These are phyloP conservation scores for Neonectria magnoliae DNA, from an alignment of 2,329 filamentous ascomycete genomes.

Conservation along the genomic window DNA sequence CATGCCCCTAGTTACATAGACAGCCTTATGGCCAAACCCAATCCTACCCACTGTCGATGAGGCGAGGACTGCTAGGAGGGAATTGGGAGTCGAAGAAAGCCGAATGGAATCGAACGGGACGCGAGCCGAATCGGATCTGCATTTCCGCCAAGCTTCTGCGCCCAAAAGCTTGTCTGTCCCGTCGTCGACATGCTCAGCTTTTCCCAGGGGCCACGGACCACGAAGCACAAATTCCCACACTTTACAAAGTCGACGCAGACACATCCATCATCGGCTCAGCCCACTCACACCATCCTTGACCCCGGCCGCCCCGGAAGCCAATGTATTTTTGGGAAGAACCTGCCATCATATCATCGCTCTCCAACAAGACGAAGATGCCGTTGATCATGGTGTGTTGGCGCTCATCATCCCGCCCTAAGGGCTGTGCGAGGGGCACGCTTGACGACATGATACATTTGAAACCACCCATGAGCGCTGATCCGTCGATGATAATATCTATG, in stretches of 20 bases:
- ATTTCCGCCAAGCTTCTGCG: constrained; percentile 33
- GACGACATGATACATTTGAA: background rate
- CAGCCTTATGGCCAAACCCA: background rate
- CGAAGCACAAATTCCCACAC: background rate
- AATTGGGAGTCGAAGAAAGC: background rate
- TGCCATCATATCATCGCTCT: background rate
- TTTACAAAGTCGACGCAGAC: background rate
- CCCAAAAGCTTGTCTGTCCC: constrained; percentile 36
- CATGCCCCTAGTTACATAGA: background rate
- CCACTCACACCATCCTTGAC: constrained; percentile 4
- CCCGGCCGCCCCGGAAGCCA: constrained; percentile 18
- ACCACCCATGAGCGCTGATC: constrained; percentile 5
- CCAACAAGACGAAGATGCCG: background rate
- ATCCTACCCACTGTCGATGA: background rate
- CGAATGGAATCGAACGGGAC: constrained; percentile 15
- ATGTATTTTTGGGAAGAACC: constrained; percentile 1
- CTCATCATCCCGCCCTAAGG: background rate
- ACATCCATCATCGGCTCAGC: background rate
- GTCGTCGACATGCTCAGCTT: constrained; percentile 10
- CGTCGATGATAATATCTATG: constrained; percentile 21
- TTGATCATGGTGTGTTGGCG: background rate
- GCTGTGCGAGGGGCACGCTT: background rate
- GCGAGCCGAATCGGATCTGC: constrained; percentile 34
- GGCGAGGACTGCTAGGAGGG: background rate
- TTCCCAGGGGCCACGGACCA: constrained; percentile 12